These are phyloP conservation scores for Exophiala alcalophila DNA, from an alignment of 2,329 filamentous ascomycete genomes.

Conservation along the genomic window DNA sequence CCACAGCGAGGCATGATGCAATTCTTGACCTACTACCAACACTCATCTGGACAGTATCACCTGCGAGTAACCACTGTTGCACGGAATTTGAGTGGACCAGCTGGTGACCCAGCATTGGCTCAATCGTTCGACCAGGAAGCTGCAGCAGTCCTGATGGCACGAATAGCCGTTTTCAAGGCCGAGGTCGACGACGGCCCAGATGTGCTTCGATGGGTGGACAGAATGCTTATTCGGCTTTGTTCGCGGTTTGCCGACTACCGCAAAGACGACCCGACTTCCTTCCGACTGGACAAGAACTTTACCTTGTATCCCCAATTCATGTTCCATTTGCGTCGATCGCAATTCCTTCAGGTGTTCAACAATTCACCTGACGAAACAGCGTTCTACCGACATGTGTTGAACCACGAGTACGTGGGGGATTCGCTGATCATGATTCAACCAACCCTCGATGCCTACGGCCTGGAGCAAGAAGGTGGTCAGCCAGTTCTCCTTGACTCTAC, in stretches of 20 bases:
- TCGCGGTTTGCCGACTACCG: slow-evolving; percentile 96
- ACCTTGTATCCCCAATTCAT: slow-evolving; percentile 99
- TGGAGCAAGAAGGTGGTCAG: slow-evolving; percentile 88
- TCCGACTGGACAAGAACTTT: slow-evolving; percentile 97
- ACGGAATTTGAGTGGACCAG: slow-evolving; percentile 84
- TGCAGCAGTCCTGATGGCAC: slow-evolving; percentile 95
- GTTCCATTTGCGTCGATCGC: slow-evolving; percentile 95
- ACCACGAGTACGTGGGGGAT: slow-evolving; percentile 95
- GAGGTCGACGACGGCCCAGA: slow-evolving; percentile 99
- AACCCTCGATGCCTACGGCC: slow-evolving; percentile 93
- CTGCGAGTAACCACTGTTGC: slow-evolving; percentile 92
- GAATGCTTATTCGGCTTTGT: slow-evolving; percentile 96
- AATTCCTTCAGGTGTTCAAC: slow-evolving; percentile 99
- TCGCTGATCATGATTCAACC: slow-evolving; percentile 99
- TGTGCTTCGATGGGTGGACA: slow-evolving; percentile 94
- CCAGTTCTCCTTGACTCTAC: slow-evolving; percentile 95
- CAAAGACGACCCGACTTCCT: slow-evolving; percentile 96
- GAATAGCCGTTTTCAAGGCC: slow-evolving; percentile 97
- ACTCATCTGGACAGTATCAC: slow-evolving; percentile 94
- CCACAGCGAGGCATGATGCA: slow-evolving; percentile 95
- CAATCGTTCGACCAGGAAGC: slow-evolving; percentile 99
- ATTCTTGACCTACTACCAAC: slow-evolving; percentile 97
- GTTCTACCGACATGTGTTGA: slow-evolving; percentile 96
- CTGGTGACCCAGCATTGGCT: slow-evolving; percentile 89
- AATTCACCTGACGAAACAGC: slow-evolving; percentile 98